Evolutionary conservation across 345 rosid genomes (phyloP), one percentile per base, ranked within the genome.

Genomic region (Turritis glabra): DNA sequence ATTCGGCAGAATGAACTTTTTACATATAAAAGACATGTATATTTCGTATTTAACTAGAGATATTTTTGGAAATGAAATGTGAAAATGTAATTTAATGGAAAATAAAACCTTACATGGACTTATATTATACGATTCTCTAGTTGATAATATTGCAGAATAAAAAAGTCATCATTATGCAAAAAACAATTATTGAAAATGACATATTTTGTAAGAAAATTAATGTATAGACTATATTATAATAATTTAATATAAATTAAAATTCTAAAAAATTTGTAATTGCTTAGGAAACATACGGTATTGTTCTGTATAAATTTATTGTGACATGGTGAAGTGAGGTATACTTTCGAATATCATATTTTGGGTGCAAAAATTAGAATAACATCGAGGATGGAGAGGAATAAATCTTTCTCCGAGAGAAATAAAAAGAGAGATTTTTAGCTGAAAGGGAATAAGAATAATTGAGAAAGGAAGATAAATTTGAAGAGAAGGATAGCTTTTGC

Each of bases 381-480:
- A 13, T 15, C 25, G 41, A 25, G 71, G 27, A 56, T 63, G 12
- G 59, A 55, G 75, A 55, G 47, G 80, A 70, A 77, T 54, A 77
- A 70, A 70, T 54, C 52, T 54, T 71, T 77, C 62, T 30, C 3
- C 23, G 8, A 58, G 25, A 48, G 10, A 68, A 23, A 40, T 25
- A 40, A 61, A 41, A 55, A 56, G 51, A 23, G 66, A 75, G 41
- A 17, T 53, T 73, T n/a, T 17, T 17, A 29, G 58, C 2, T 47
- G 33, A 67, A 75, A 37, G 8, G 35, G 80, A 77, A 77, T 77
- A 54, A 76, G 79, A 76, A 76, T 69, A 61, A 13, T 13, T 7
- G 41, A 40, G 15, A 35, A 68, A 76, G 41, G 18, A 65, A 56
- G 27, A 70, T 19, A 56, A 46, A 26, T 8, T 19, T 25, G 66